These are phyloP conservation scores for Pharnaceum exiguum DNA, from an alignment of 148 eudicot genomes.

Conservation along the genomic window DNA sequence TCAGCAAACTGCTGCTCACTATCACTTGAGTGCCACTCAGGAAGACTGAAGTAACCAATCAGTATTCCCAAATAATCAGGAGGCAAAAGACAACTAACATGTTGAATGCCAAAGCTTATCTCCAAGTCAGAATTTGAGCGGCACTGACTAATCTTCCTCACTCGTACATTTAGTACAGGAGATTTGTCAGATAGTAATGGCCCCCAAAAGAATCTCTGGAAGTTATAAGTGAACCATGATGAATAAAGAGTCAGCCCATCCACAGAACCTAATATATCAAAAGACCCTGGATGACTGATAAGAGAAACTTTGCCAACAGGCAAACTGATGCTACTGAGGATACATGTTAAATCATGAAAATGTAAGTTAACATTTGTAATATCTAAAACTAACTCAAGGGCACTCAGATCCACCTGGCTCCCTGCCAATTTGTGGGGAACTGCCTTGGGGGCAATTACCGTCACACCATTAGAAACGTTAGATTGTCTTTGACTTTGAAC, in stretches of 20 bases:
- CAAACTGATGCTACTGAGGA: slow-evolving; percentile 48
- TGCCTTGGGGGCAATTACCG: slow-evolving; percentile 12
- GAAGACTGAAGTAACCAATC: slow-evolving; percentile 76
- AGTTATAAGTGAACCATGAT: slow-evolving; percentile 44
- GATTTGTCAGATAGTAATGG: slow-evolving; percentile 43
- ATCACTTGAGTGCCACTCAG: slow-evolving; percentile 52
- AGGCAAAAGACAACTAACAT: slow-evolving; percentile 73
- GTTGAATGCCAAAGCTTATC: slow-evolving; percentile 63
- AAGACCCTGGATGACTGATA: slow-evolving; percentile 28
- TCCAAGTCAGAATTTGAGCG: slow-evolving; percentile 35
- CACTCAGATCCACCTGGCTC: slow-evolving; percentile 7
- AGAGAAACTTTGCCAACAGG: slow-evolving; percentile 53
- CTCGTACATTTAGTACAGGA: slow-evolving; percentile 59
- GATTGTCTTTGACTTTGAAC: slow-evolving; percentile 19
- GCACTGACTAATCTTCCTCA: slow-evolving; percentile 33
- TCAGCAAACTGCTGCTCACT: slow-evolving; percentile 16
- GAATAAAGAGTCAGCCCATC: slow-evolving; percentile 62
- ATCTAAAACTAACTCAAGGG: slow-evolving; percentile 31
- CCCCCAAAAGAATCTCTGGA: slow-evolving; percentile 69
- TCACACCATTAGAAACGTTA: slow-evolving; percentile 11
- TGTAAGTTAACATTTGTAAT: slow-evolving; percentile 43
- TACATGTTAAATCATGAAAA: slow-evolving; percentile 80
- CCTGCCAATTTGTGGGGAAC: slow-evolving; percentile 14
- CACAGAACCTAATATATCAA: slow-evolving; percentile 62
- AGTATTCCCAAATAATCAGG: slow-evolving; percentile 71